A percentile compares a stretch with the other conserved stretches of the same genome.
phyloP scores from a whole-genome alignment of 306 rosid species.

The Senna tora region DNA sequence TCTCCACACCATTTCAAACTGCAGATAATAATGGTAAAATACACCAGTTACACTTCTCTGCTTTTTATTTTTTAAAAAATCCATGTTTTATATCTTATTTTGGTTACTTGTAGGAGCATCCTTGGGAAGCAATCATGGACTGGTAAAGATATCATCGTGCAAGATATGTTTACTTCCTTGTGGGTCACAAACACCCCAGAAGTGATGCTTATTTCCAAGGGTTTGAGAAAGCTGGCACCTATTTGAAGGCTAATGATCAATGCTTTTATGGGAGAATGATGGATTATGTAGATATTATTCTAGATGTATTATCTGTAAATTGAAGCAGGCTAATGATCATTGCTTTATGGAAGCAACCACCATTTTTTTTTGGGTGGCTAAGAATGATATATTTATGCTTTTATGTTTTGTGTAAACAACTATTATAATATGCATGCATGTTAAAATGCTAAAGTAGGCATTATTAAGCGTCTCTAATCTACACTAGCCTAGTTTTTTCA shows the following conservation, averaged over 20 bases:
- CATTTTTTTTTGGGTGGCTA: not conserved
- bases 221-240: not conserved
- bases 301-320: slow-evolving; percentile 1
- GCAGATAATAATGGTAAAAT: not conserved
- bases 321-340: not conserved
- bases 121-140: not conserved
- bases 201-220: slow-evolving; percentile 2
- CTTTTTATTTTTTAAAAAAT: not conserved
- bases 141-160: not conserved
- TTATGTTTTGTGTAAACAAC: not conserved
- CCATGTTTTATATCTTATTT: not conserved
- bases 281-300: slow-evolving; percentile 15
- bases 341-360: not conserved
- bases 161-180: not conserved
- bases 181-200: not conserved
- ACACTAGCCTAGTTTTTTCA: not conserved
- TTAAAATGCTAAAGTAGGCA: not conserved
- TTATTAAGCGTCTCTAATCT: not conserved
- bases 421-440: not conserved
- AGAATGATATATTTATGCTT: not conserved
- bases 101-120: not conserved
- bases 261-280: not conserved
- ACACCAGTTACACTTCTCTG: not conserved
- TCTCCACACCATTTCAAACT: not conserved
- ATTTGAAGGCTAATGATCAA: not conserved